phyloP scores from a whole-genome alignment of 805 yeast species.

The Cyberlindnera petersonii region DNA sequence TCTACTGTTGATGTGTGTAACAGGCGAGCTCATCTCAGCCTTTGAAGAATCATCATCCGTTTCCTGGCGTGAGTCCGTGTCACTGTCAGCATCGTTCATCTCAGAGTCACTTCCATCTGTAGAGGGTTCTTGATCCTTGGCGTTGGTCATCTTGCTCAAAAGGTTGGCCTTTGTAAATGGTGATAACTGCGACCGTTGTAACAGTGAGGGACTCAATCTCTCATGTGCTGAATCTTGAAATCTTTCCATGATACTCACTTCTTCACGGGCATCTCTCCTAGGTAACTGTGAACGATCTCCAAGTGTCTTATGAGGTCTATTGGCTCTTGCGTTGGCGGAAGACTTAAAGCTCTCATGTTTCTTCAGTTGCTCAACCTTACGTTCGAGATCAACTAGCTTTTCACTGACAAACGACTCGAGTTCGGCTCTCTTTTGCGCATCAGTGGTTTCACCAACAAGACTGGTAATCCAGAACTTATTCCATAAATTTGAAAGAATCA shows the following conservation, averaged over 20 bases:
- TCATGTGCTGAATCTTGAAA: constrained; percentile 3
- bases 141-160: constrained; percentile 18
- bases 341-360: constrained; percentile 3
- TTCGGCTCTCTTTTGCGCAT: constrained; percentile 11
- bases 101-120: constrained; percentile 27
- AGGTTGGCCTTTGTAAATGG: constrained; percentile 24
- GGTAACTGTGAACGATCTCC: no score
- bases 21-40: not conserved
- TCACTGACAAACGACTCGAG: constrained; percentile 10
- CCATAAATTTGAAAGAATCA: constrained; percentile 41
- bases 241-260: not conserved
- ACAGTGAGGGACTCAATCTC: constrained; percentile 1
- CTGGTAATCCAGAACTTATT: constrained; percentile 45
- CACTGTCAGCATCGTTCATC: constrained; percentile 27
- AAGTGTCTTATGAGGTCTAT: no score
- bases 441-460: constrained; percentile 22
- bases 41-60: constrained; percentile 8
- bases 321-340: not conserved
- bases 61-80: constrained; percentile 17
- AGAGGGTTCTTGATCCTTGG: constrained; percentile 16
- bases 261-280: constrained; percentile 4
- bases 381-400: constrained; percentile 17
- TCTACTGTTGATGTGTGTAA: not conserved
- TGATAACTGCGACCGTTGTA: constrained; percentile 18
- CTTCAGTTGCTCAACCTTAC: constrained; percentile 10